Conservation (phyloP, 2,329 filamentous ascomycete species). For the Akanthomyces muscarius region DNA sequence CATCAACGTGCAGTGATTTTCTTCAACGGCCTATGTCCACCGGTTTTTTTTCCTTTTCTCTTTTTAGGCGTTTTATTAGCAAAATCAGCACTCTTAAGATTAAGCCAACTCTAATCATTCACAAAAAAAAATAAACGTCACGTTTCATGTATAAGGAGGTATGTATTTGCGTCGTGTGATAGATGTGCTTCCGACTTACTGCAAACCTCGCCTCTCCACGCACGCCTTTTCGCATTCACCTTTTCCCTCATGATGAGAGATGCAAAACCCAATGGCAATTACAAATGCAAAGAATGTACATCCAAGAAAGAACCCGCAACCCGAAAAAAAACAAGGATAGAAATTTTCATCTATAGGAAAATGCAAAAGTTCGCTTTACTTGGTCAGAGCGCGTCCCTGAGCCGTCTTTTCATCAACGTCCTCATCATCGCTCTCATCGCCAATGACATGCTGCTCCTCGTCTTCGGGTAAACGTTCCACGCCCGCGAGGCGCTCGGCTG, state of each 20-base stretch:
- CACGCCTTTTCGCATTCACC: no score
- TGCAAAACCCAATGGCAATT: no score
- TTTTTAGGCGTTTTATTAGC: not conserved
- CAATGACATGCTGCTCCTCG: slow-evolving; percentile 47
- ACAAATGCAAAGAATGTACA: no score
- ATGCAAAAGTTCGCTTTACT: not conserved
- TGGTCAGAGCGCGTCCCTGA: not conserved
- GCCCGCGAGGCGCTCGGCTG: slow-evolving; percentile 28
- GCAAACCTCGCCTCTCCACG: no score
- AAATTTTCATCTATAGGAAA: not conserved
- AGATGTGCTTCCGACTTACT: no score
- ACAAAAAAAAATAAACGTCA: no score
- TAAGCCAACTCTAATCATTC: not conserved
- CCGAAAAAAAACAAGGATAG: not conserved
- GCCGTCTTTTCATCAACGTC: slow-evolving; percentile 8
- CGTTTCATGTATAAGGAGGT: no score
- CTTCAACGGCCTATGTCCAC: not conserved
- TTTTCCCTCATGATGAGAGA: no score
- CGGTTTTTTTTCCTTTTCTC: not conserved
- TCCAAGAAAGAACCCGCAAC: no score
- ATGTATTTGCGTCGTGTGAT: no score
- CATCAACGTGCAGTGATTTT: not conserved
- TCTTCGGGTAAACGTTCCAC: slow-evolving; percentile 26
- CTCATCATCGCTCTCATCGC: slow-evolving; percentile 43
- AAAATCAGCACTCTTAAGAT: not conserved